Base-by-base conservation (phyloP, 352 stramenopile genomes). In the Phytophthora litchii region DNA sequence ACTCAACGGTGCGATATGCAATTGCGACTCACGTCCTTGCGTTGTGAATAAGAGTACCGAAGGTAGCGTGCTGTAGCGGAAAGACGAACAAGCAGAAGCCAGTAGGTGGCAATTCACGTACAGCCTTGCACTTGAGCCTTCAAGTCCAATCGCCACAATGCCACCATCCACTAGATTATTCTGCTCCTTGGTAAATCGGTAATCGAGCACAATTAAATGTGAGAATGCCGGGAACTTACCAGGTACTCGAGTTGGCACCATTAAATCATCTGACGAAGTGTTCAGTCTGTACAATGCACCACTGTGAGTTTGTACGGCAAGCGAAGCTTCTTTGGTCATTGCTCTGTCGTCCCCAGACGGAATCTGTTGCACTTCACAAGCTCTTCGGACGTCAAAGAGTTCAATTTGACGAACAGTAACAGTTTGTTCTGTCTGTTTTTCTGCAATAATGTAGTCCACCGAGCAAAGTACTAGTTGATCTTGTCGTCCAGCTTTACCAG, bases 41-140 rank as follows among this genome's bases (percentile, higher is more conserved):
- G 75, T 91, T 21, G 84, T 92, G 47, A 76, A 87, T 32, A 92
- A 53, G 38, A 94, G 48, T 5, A 87, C 67, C 2, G 61, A 76
- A 9, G 74, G 51, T 13, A 65, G 58, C 0, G 54, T 13, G 42
- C 70, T 76, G 35, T 86, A 77, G n/a, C 62, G 64, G 67, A 92
- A 92, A 1, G 84, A 88, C 4, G 80, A 86, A 29, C 76, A 85
- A 9, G 79, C 78, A 4, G 70, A 57, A 6, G 56, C 63, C 9
- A 88, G n/a, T 13, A 76, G 51, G 10, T 64, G 23, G 4, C 64
- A 59, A 31, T 86, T 79, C 20, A 89, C 80, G 16, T 75, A 81
- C 45, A 92, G 46, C 44, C 86, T 80, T 23, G 71, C 62, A 9
- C 60, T 78, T 7, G 56, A 61, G 3, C 49, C 32, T 23, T 83